Evolutionary conservation across 306 rosid genomes (phyloP).

Genomic region (Mucuna pruriens): DNA sequence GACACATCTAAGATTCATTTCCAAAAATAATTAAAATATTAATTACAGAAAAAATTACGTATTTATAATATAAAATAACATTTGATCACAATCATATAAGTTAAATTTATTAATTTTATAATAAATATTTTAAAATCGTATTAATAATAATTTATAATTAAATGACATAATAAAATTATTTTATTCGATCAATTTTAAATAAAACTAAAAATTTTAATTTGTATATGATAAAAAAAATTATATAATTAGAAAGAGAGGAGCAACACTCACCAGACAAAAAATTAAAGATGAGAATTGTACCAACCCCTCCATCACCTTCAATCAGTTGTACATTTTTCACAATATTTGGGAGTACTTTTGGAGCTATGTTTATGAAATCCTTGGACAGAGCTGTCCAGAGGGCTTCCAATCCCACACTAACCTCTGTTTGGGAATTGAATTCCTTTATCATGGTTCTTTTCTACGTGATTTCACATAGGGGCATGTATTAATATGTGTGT

Average conservation of each 20-base stretch:
- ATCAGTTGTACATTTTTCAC: conserved; percentile 57
- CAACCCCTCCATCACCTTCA: conserved; percentile 74
- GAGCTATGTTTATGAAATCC: conserved; percentile 47
- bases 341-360: conserved; percentile 54
- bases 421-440: conserved; percentile 48
- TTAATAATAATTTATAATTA: no score
- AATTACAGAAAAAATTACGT: no score
- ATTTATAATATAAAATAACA: no score
- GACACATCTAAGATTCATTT: conserved; percentile 33
- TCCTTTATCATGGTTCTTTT: conserved; percentile 53
- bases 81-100: no score
- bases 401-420: conserved; percentile 52
- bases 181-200: no score
- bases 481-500: neutral
- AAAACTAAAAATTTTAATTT: no score
- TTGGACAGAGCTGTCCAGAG: conserved; percentile 60
- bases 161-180: no score
- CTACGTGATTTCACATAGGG: neutral
- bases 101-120: no score
- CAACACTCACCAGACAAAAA: conserved; percentile 49
- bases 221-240: no score
- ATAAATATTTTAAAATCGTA: no score
- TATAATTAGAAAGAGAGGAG: neutral
- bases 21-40: neutral
- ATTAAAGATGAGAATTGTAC: conserved; percentile 59